phyloP scores from a whole-genome alignment of 1,284 basidiomycete species.

The Paramarasmius palmivorus region DNA sequence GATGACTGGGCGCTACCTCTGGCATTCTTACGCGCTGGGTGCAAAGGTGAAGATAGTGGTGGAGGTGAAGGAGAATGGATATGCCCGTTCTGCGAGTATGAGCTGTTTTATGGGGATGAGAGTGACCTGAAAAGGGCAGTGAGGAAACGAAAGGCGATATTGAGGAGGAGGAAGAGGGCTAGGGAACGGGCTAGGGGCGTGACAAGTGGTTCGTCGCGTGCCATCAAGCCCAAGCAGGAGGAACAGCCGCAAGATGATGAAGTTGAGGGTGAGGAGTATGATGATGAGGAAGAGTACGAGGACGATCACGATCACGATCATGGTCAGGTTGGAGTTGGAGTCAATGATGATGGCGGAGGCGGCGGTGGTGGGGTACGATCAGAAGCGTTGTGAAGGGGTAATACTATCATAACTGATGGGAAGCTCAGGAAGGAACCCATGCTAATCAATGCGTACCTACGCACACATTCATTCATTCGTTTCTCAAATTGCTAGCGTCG shows the following conservation, averaged over 20 bases:
- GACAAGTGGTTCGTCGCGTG: slow-evolving; percentile 30
- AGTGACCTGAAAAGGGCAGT: slow-evolving; percentile 63
- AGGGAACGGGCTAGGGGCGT: slow-evolving; percentile 71
- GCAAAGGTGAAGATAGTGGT: slow-evolving; percentile 37
- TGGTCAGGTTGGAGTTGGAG: slow-evolving; percentile 16
- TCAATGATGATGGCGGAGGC: not conserved
- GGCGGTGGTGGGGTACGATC: no score
- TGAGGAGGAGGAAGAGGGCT: slow-evolving; percentile 72
- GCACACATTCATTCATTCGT: no score
- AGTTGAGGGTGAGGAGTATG: slow-evolving; percentile 34
- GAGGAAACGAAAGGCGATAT: slow-evolving; percentile 75
- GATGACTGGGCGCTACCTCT: no score
- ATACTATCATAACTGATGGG: no score
- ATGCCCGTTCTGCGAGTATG: slow-evolving; percentile 86
- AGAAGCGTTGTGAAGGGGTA: no score
- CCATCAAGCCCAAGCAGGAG: slow-evolving; percentile 18
- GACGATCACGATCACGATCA: slow-evolving; percentile 16
- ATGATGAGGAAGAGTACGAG: slow-evolving; percentile 37
- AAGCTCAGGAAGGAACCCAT: no score
- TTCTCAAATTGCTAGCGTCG: no score
- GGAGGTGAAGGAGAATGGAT: slow-evolving; percentile 76
- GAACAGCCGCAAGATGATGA: slow-evolving; percentile 22
- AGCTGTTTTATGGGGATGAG: slow-evolving; percentile 81
- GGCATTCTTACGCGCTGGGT: slow-evolving; percentile 1
- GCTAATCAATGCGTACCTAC: no score